These are phyloP conservation scores for Dendrobium huoshanense DNA, from an alignment of 106 monocot species.

Conservation along the genomic window DNA sequence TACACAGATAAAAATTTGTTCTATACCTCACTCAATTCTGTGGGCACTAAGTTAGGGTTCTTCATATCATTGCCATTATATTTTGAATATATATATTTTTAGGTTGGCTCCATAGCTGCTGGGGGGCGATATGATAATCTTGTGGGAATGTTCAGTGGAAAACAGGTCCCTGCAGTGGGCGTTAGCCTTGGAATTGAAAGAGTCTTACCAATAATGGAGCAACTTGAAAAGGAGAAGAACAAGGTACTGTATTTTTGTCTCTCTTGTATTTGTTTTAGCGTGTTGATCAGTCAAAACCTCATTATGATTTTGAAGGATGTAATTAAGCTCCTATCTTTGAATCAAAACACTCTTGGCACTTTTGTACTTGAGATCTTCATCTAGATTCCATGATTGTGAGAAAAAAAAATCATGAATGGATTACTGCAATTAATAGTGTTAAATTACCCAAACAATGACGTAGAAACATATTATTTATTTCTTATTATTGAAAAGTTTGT, in stretches of 20 bases:
- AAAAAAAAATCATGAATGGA: slow-evolving; percentile 5
- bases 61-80: neutral
- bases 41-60: neutral
- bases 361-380: no score
- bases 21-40: neutral
- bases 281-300: neutral
- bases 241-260: slow-evolving; percentile 36
- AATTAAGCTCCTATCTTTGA: neutral
- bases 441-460: neutral
- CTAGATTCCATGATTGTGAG: no score
- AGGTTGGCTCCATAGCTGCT: slow-evolving; percentile 99
- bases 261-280: neutral
- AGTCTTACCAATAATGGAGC: slow-evolving; percentile 89
- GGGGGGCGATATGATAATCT: slow-evolving; percentile 98
- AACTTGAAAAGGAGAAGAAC: slow-evolving; percentile 44
- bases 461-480: neutral
- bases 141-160: slow-evolving; percentile 98
- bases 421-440: neutral
- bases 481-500: neutral
- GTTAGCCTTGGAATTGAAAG: slow-evolving; percentile 97
- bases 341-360: neutral
- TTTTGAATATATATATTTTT: neutral
- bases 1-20: slow-evolving; percentile 58
- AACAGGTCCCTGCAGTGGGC: slow-evolving; percentile 92
- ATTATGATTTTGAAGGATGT: neutral